Evolutionary conservation across 2,329 filamentous ascomycete species (phyloP).

Genomic region (Chaetoscypha palmicola): DNA sequence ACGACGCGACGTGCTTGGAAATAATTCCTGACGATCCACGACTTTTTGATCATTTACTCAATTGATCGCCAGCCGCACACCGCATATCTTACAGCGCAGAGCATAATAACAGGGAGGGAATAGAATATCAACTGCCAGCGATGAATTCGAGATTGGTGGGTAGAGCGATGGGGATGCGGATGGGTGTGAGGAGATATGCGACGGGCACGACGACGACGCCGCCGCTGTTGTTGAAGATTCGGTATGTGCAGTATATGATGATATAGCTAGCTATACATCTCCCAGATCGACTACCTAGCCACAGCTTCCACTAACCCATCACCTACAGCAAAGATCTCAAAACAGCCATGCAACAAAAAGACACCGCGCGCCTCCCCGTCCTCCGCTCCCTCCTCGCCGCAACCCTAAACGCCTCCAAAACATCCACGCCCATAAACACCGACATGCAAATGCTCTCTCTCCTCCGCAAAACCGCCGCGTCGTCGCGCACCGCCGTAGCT

Average conservation of each 20-base stretch:
- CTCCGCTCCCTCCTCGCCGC: constrained; percentile 62
- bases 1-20: too few relatives aligned
- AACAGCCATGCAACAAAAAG: constrained; percentile 58
- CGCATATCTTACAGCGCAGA: too few relatives aligned
- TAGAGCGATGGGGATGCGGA: too few relatives aligned
- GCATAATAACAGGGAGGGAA: too few relatives aligned
- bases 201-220: constrained; percentile 24
- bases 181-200: too few relatives aligned
- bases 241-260: too few relatives aligned
- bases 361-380: constrained; percentile 57
- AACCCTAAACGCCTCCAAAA: constrained; percentile 71
- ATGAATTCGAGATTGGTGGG: too few relatives aligned
- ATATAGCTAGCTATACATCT: too few relatives aligned
- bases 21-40: too few relatives aligned
- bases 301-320: constrained; percentile 1
- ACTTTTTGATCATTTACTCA: too few relatives aligned
- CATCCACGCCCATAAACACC: constrained; percentile 58
- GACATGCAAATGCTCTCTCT: constrained; percentile 63
- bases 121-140: too few relatives aligned
- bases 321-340: constrained; percentile 47
- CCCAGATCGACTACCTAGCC: not conserved
- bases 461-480: constrained; percentile 56
- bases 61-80: too few relatives aligned
- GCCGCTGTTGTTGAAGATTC: constrained; percentile 32
- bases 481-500: constrained; percentile 49